Evolutionary conservation across 345 rosid genomes (phyloP), one percentile per base, ranked within the genome.

Genomic region (Schrenkiella parvula): DNA sequence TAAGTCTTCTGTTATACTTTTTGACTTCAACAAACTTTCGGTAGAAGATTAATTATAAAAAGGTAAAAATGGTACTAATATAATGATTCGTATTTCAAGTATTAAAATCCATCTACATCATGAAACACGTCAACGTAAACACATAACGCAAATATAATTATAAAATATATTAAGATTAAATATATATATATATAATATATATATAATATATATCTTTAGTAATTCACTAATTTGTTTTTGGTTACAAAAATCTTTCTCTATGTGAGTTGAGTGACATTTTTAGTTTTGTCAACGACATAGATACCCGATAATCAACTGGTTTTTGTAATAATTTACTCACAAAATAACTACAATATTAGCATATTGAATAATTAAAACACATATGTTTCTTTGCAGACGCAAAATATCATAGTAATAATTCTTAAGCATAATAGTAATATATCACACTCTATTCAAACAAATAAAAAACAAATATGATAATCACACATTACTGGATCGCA

Each of bases 11-110:
- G 6, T 42, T 42, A 17, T 4, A 31, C 79, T 75, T 31, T 31
- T 75, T 75, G 39, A 75, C 56, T 21, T 32, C 64, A 51, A 67
- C 32, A 52, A 68, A 43, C 79, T 75, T 68, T 75, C 79, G 58
- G 64, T 61, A 61, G 34, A 61, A 60, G 68, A 42, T 31, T 52
- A 60, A 68, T 68, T 9, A 75, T 59, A 61, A 52, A 25, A 73
- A 38, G 14, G 6, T 38, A 11, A 35, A 18, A 66, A 57, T 7
- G 18, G 52, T 56, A 65, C 29, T 26, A 62, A 41, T 35, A 28
- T 28, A 18, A 64, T 71, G 52, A 62, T 72, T 72, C 38, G 21
- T 32, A 61, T 53, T 42, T 43, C 23, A 31, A 42, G 22, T 32
- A 26, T 38, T 19, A 61, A 3, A 11, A 58, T 25, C 34, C 1